These are phyloP conservation scores for Yamadazyma nakazawae DNA, from an alignment of 805 yeast species.

Conservation along the genomic window DNA sequence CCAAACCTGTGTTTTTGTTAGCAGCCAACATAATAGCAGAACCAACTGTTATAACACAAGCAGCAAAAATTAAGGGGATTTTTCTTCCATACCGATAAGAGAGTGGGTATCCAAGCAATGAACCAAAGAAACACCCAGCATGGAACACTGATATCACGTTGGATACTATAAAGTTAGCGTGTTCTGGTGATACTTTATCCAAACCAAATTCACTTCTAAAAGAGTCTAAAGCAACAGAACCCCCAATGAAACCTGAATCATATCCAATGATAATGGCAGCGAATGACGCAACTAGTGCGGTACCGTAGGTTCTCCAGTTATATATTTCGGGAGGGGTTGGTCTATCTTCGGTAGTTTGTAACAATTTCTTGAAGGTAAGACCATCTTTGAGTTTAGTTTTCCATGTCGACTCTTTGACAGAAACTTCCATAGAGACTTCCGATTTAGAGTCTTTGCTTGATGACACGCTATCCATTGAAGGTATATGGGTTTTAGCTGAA, in stretches of 20 bases:
- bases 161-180: constrained; percentile 29
- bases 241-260: constrained; percentile 56
- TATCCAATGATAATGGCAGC: constrained; percentile 54
- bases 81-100: constrained; percentile 41
- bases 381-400: constrained; percentile 3
- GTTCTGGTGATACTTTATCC: constrained; percentile 23
- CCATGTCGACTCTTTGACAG: neutral
- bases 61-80: constrained; percentile 36
- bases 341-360: constrained; percentile 35
- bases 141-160: constrained; percentile 49
- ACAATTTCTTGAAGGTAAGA: constrained; percentile 14
- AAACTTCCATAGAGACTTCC: neutral
- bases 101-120: constrained; percentile 41
- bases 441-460: constrained; percentile 2
- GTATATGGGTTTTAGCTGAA: neutral
- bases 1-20: constrained; percentile 31
- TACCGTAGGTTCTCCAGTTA: constrained; percentile 29
- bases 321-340: constrained; percentile 39
- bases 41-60: constrained; percentile 40
- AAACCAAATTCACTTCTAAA: constrained; percentile 46
- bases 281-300: constrained; percentile 46
- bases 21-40: constrained; percentile 40
- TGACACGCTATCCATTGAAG: neutral
- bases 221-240: constrained; percentile 44
- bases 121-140: constrained; percentile 53